A percentile compares a stretch with the other conserved stretches of the same genome.
These are phyloP conservation scores for Coemansia sp. DNA, from an alignment of 192 early-diverging fungal genomes.

Conservation along the genomic window DNA sequence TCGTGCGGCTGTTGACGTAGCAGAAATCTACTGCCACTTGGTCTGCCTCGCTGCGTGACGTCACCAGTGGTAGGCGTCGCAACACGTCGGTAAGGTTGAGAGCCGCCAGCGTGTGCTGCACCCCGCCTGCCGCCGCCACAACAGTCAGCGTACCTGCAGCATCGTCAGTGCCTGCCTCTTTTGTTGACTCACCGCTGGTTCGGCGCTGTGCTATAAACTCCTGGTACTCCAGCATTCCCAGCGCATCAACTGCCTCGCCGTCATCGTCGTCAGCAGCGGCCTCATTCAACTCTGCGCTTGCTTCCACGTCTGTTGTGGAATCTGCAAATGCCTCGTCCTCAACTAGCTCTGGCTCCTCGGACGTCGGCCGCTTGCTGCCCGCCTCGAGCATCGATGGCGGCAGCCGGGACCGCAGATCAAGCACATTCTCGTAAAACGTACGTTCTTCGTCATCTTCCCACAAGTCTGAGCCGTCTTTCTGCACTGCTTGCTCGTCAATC, in stretches of 20 bases:
- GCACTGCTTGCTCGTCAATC: conserved; percentile 26
- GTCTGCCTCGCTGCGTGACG: conserved; percentile 85
- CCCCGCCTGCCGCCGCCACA: conserved; percentile 16
- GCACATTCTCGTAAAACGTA: conserved; percentile 84
- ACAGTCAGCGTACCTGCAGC: conserved; percentile 23
- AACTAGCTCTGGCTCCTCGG: background rate
- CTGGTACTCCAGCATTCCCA: conserved; percentile 47
- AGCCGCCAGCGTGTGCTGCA: conserved; percentile 31
- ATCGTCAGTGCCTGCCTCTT: background rate
- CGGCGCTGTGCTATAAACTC: conserved; percentile 35
- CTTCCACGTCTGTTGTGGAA: background rate
- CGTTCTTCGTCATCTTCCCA: conserved; percentile 96
- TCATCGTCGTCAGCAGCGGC: conserved; percentile 18
- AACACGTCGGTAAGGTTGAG: conserved; percentile 66
- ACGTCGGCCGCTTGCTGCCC: conserved; percentile 10
- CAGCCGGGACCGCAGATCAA: conserved; percentile 76
- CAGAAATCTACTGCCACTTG: conserved; percentile 90
- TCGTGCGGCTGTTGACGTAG: conserved; percentile 79
- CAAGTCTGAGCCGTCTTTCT: conserved; percentile 24
- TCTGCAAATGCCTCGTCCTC: background rate
- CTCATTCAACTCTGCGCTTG: background rate
- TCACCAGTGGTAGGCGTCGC: conserved; percentile 68
- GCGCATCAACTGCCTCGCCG: conserved; percentile 25
- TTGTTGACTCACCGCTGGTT: conserved; percentile 1
- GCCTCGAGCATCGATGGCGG: conserved; percentile 78